Conservation (phyloP, 306 rosid genomes). For the Vigna hirtella region DNA sequence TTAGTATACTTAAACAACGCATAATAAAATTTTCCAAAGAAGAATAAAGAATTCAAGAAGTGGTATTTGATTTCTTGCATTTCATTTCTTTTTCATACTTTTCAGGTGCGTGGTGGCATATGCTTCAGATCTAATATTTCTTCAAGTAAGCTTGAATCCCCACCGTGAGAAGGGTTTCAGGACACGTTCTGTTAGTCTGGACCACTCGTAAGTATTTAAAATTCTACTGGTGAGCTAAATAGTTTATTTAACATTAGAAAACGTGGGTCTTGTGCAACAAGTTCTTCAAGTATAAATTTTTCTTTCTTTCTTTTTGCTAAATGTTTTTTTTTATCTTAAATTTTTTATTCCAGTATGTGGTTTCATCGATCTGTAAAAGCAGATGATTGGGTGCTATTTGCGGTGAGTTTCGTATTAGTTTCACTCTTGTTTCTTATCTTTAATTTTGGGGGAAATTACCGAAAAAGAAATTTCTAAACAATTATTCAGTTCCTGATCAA, state of each 20-base stretch:
- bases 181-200: slow-evolving; percentile 80
- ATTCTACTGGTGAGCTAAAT: slow-evolving; percentile 7
- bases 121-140: slow-evolving; percentile 87
- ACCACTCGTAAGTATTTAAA: slow-evolving; percentile 80
- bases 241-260: slow-evolving; percentile 23
- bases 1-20: not conserved
- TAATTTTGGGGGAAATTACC: not conserved
- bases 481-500: slow-evolving; percentile 18
- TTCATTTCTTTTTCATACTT: not conserved
- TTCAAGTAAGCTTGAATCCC: slow-evolving; percentile 84
- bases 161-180: slow-evolving; percentile 74
- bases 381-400: slow-evolving; percentile 87
- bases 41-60: slow-evolving; percentile 4
- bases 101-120: slow-evolving; percentile 92
- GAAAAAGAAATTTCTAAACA: not conserved
- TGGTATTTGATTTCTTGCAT: slow-evolving; percentile 12
- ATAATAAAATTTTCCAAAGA: slow-evolving; percentile 1
- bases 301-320: slow-evolving; percentile 5
- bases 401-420: slow-evolving; percentile 57
- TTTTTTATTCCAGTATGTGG: slow-evolving; percentile 71
- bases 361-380: slow-evolving; percentile 90
- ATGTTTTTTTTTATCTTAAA: slow-evolving; percentile 1
- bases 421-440: slow-evolving; percentile 26
- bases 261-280: slow-evolving; percentile 4
- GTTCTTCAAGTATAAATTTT: not conserved